These are phyloP conservation scores for Scheffersomyces insectosa DNA, from an alignment of 1,139 yeast species.

Conservation along the genomic window DNA sequence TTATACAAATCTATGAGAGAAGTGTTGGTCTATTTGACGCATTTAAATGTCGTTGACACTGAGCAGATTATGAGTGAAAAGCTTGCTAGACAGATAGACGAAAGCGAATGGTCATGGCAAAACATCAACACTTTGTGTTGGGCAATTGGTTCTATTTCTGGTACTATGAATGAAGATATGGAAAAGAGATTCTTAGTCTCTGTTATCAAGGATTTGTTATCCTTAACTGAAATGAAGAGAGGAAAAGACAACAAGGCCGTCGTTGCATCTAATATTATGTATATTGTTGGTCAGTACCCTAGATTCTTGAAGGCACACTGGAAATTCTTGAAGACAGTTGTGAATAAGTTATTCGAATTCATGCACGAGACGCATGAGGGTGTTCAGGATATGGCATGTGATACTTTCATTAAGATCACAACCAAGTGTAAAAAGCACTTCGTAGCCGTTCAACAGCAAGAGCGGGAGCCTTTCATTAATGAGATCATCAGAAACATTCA, in stretches of 20 bases:
- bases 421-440: conserved; percentile 94
- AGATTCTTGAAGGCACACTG: conserved; percentile 96
- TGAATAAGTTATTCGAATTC: conserved; percentile 91
- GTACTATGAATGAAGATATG: conserved; percentile 98
- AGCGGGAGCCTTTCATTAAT: conserved; percentile 88
- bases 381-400: conserved; percentile 99
- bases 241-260: conserved; percentile 99
- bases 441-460: conserved; percentile 83
- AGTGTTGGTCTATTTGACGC: conserved; percentile 91
- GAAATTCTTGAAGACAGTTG: conserved; percentile 95
- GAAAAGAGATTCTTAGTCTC: conserved; percentile 91
- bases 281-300: conserved; percentile 98
- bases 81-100: conserved; percentile 90
- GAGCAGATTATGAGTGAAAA: conserved; percentile 92
- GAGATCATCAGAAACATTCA: conserved; percentile 85
- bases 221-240: conserved; percentile 91
- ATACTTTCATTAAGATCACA: conserved; percentile 93
- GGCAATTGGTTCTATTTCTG: conserved; percentile 99
- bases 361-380: conserved; percentile 99
- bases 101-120: conserved; percentile 99
- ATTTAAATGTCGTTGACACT: conserved; percentile 91
- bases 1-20: conserved; percentile 94
- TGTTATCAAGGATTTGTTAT: conserved; percentile 87
- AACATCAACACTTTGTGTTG: conserved; percentile 95
- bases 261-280: conserved; percentile 98